phyloP scores from a whole-genome alignment of 805 yeast species.

The Priceomyces carsonii region DNA sequence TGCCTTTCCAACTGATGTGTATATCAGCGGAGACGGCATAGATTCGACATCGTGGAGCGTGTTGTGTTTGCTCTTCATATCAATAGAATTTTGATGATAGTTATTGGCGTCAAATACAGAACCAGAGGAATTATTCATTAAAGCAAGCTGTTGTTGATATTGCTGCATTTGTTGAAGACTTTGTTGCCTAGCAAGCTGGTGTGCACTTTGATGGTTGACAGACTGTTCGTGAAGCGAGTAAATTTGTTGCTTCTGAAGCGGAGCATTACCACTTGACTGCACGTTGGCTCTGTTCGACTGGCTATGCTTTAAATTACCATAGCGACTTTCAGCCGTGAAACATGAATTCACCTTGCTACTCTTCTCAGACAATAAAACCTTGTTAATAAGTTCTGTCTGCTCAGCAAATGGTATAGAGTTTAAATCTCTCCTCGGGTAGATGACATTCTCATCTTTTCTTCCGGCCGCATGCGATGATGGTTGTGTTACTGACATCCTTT shows the following conservation, averaged over 20 bases:
- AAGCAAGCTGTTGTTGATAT: slow-evolving; percentile 8
- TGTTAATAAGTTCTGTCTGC: slow-evolving; percentile 28
- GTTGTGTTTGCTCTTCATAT: not conserved
- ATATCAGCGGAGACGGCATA: too few relatives aligned
- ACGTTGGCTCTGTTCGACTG: too few relatives aligned
- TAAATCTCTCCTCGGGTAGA: slow-evolving; percentile 22
- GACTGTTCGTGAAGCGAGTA: slow-evolving; percentile 18
- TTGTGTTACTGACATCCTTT: slow-evolving; percentile 2
- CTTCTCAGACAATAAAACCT: too few relatives aligned
- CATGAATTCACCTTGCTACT: slow-evolving; percentile 15
- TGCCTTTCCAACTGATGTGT: too few relatives aligned
- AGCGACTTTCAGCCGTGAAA: too few relatives aligned
- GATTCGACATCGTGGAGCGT: slow-evolving; percentile 1
- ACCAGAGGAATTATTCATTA: slow-evolving; percentile 1
- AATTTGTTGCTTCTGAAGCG: slow-evolving; percentile 16
- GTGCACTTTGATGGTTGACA: slow-evolving; percentile 1
- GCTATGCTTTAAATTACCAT: too few relatives aligned
- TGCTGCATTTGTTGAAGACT: slow-evolving; percentile 11
- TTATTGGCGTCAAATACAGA: not conserved
- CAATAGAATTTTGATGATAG: not conserved
- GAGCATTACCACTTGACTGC: slow-evolving; percentile 6
- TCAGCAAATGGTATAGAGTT: slow-evolving; percentile 26
- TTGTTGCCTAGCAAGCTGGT: slow-evolving; percentile 10
- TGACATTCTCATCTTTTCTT: not conserved
- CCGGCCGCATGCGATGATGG: too few relatives aligned